Evolutionary conservation across 768 basidiomycete genomes (phyloP).

Genomic region (Termitomyces sp.): DNA sequence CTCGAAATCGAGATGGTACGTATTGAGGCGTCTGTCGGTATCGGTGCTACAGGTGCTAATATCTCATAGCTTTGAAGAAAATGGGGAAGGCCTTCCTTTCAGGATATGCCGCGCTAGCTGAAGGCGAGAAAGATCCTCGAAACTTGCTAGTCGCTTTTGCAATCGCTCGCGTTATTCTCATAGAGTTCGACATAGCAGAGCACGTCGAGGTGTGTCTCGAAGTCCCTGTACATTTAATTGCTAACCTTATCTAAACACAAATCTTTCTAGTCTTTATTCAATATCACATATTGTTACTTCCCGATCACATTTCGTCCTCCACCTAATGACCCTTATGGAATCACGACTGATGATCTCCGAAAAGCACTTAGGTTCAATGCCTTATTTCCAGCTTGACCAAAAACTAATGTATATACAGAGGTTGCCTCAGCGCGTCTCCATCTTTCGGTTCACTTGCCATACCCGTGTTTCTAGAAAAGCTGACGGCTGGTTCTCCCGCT

Average conservation of each 20-base stretch:
- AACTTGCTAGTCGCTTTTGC: slow-evolving; percentile 89
- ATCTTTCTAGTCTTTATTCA: slow-evolving; percentile 69
- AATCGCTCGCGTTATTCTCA: slow-evolving; percentile 76
- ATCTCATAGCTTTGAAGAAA: slow-evolving; percentile 52
- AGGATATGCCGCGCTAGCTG: slow-evolving; percentile 74
- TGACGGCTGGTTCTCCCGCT: slow-evolving; percentile 70
- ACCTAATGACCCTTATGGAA: slow-evolving; percentile 89
- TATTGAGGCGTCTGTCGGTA: background rate
- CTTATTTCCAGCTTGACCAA: background rate
- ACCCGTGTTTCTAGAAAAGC: slow-evolving; percentile 88
- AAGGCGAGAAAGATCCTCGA: slow-evolving; percentile 96
- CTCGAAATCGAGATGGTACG: slow-evolving; percentile 62
- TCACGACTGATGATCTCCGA: slow-evolving; percentile 84
- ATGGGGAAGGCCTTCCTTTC: slow-evolving; percentile 70
- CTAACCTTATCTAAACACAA: background rate
- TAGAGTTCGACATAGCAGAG: slow-evolving; percentile 78
- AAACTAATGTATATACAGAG: slow-evolving; percentile 26
- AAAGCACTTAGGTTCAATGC: slow-evolving; percentile 36
- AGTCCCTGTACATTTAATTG: background rate
- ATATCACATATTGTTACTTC: slow-evolving; percentile 97
- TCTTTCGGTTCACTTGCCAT: slow-evolving; percentile 80
- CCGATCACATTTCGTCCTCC: slow-evolving; percentile 96
- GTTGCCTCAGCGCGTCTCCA: slow-evolving; percentile 74
- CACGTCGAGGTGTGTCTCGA: slow-evolving; percentile 63
- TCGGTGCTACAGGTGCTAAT: background rate